phyloP scores from a whole-genome alignment of 2,329 filamentous ascomycete genomes.

The Clarireedia hainanense region DNA sequence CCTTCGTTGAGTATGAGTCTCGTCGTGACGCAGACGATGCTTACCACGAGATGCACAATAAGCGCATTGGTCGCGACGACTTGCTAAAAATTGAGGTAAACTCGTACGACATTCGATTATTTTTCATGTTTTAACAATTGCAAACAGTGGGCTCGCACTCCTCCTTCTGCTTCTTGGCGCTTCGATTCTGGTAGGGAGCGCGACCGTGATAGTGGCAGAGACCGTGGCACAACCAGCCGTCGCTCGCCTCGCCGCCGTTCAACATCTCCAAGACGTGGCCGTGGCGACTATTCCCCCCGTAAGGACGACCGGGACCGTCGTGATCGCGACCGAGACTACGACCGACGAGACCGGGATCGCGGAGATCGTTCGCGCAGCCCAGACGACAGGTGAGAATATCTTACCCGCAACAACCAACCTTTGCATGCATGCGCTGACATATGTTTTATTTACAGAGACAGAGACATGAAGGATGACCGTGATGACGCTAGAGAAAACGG shows the following conservation, averaged over 20 bases:
- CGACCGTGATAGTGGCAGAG: slow-evolving; percentile 38
- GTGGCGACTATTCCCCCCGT: slow-evolving; percentile 71
- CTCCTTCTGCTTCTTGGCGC: slow-evolving; percentile 95
- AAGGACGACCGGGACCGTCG: slow-evolving; percentile 82
- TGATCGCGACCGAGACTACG: slow-evolving; percentile 71
- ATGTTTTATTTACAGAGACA: slow-evolving; percentile 30
- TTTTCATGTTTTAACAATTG: slow-evolving; percentile 2
- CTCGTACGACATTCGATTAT: slow-evolving; percentile 5
- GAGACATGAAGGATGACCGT: slow-evolving; percentile 48
- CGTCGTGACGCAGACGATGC: slow-evolving; percentile 97
- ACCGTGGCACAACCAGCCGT: slow-evolving; percentile 31
- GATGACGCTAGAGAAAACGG: slow-evolving; percentile 70
- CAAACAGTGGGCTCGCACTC: slow-evolving; percentile 88
- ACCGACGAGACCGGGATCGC: slow-evolving; percentile 51
- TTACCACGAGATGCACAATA: slow-evolving; percentile 99
- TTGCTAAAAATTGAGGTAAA: slow-evolving; percentile 93
- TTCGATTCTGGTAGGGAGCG: slow-evolving; percentile 88
- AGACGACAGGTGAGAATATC: slow-evolving; percentile 43
- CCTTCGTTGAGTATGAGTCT: slow-evolving; percentile 98
- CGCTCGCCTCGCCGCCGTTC: slow-evolving; percentile 64
- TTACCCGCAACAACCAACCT: neutral
- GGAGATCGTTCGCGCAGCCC: slow-evolving; percentile 64
- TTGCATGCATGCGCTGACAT: neutral
- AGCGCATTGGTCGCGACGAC: slow-evolving; percentile 85
- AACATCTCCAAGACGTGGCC: slow-evolving; percentile 68